A percentile compares a stretch with the other conserved stretches of the same genome.
These are phyloP conservation scores for Globisporangium ultimum DNA, from an alignment of 352 stramenopile species.

Conservation along the genomic window DNA sequence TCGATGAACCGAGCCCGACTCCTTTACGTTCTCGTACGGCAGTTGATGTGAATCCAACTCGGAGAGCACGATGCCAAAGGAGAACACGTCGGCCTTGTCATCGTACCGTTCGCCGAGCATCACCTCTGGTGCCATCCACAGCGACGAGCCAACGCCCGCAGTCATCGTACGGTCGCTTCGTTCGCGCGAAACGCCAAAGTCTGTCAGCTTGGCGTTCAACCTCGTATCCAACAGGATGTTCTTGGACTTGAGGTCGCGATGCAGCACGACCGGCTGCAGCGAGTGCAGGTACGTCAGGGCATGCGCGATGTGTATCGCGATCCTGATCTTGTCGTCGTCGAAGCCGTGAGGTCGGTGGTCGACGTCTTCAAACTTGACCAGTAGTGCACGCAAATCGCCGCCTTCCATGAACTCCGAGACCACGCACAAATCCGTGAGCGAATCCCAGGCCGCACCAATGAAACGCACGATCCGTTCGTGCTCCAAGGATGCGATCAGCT, in stretches of 20 bases:
- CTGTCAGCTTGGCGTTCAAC: constrained; percentile 32
- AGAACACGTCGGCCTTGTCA: constrained; percentile 40
- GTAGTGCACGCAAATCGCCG: constrained; percentile 33
- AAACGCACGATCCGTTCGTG: constrained; percentile 39
- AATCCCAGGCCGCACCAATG: constrained; percentile 48
- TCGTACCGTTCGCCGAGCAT: constrained; percentile 28
- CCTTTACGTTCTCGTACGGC: constrained; percentile 19
- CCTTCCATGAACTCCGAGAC: constrained; percentile 42
- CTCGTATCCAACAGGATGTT: constrained; percentile 33
- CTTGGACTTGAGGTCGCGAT: constrained; percentile 48
- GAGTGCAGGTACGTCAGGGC: constrained; percentile 44
- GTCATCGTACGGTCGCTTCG: constrained; percentile 29
- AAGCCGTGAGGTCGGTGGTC: constrained; percentile 29
- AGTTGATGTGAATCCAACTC: constrained; percentile 36
- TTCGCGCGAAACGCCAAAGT: constrained; percentile 39
- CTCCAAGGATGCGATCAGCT: constrained; percentile 37
- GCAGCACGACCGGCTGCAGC: constrained; percentile 29
- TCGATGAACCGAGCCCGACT: constrained; percentile 15
- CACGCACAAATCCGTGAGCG: constrained; percentile 35
- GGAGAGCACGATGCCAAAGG: constrained; percentile 36
- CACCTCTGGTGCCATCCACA: too few relatives aligned
- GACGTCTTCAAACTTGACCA: constrained; percentile 25
- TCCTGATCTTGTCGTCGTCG: constrained; percentile 29
- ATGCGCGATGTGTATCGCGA: constrained; percentile 27
- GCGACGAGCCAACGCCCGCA: constrained; percentile 13